Conservation (phyloP, 331 rosid genomes). For the Spiraea crenata region DNA sequence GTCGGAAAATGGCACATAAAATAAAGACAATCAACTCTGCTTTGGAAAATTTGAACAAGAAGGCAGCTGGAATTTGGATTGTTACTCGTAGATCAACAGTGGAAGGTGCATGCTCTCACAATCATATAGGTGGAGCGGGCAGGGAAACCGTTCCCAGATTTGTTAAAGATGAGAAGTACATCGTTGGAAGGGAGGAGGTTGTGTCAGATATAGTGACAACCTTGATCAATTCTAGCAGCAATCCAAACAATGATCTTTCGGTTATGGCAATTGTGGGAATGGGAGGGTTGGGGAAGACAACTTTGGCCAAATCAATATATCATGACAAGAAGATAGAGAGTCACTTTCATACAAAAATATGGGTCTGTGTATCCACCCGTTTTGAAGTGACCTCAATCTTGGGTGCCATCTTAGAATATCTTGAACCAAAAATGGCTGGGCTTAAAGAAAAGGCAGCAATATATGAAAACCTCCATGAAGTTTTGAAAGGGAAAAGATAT, state of each 20-base stretch:
- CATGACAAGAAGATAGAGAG: neutral
- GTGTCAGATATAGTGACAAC: neutral
- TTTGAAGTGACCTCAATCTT: neutral
- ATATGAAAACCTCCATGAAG: neutral
- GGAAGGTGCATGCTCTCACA: neutral
- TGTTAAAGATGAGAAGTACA: neutral
- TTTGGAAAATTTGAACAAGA: neutral
- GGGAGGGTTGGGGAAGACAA: conserved; percentile 11
- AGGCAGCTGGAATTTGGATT: neutral
- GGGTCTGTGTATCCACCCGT: neutral
- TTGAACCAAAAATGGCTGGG: neutral
- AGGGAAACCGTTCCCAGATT: neutral
- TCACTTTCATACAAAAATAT: neutral
- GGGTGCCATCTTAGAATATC: neutral
- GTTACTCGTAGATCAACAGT: too few relatives aligned
- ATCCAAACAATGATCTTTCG: neutral
- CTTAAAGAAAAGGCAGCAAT: neutral
- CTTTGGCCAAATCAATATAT: neutral
- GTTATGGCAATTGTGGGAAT: neutral
- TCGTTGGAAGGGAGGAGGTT: conserved; percentile 2
- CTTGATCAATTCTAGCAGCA: neutral
- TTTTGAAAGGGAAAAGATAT: conserved; percentile 3
- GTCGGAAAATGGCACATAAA: neutral
- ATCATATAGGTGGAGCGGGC: neutral
- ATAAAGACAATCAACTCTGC: neutral